Evolutionary conservation across 2,329 filamentous ascomycete species (phyloP).

Genomic region (Madurella mycetomatis): DNA sequence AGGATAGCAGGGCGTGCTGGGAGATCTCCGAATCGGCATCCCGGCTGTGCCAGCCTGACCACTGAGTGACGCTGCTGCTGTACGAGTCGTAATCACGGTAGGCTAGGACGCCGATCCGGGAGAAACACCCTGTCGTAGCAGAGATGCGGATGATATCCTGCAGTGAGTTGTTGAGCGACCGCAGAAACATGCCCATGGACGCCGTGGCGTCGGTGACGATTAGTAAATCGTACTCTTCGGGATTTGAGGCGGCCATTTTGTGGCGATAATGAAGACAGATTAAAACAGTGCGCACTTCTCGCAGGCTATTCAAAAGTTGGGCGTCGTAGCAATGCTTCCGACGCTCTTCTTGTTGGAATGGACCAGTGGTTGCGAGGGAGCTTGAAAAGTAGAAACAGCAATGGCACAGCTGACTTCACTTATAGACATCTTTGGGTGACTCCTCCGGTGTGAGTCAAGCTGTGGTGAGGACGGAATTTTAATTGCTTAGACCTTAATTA

Average conservation of each 20-base stretch:
- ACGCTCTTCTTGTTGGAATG: no score
- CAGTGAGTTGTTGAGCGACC: constrained; percentile 41
- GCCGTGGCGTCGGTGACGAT: constrained; percentile 44
- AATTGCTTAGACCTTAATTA: no score
- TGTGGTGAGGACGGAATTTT: no score
- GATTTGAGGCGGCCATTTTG: constrained; percentile 4
- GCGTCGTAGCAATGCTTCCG: no score
- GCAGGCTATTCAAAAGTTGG: no score
- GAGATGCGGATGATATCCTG: constrained; percentile 49
- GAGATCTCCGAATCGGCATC: constrained; percentile 20
- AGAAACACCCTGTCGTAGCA: constrained; percentile 45
- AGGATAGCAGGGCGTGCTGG: constrained; percentile 34
- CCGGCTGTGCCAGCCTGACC: constrained; percentile 45
- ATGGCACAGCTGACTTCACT: no score
- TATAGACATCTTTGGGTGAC: no score
- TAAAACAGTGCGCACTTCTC: no score
- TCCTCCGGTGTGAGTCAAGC: no score
- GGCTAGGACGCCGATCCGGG: constrained; percentile 45
- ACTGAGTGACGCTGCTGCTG: constrained; percentile 34
- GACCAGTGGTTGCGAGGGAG: no score
- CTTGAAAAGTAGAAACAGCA: no score
- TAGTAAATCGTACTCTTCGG: constrained; percentile 39
- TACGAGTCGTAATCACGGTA: constrained; percentile 46
- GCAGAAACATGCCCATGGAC: constrained; percentile 43
- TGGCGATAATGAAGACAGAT: no score